Percentiles rank a stretch among this genome's conserved stretches.
phyloP scores from a whole-genome alignment of 2,329 filamentous ascomycete genomes.

The Penicillium corylophilum region DNA sequence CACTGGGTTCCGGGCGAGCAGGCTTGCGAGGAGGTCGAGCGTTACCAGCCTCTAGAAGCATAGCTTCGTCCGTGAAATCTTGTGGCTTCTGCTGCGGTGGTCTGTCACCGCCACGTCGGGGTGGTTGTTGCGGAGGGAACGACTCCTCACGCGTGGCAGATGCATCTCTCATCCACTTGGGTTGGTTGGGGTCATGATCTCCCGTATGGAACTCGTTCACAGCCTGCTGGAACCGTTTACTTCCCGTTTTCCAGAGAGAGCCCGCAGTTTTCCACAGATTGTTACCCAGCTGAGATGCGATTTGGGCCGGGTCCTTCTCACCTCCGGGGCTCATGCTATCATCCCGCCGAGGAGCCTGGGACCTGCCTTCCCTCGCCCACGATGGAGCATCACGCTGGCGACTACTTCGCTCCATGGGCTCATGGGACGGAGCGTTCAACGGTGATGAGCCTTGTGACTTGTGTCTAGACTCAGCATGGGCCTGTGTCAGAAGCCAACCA shows the following conservation, averaged over 20 bases:
- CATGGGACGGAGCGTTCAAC: slow-evolving; percentile 16
- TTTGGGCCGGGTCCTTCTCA: slow-evolving; percentile 74
- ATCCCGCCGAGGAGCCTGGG: slow-evolving; percentile 24
- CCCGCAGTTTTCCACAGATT: slow-evolving; percentile 92
- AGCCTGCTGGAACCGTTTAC: slow-evolving; percentile 89
- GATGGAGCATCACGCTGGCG: slow-evolving; percentile 48
- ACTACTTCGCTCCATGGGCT: slow-evolving; percentile 27
- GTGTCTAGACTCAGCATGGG: slow-evolving; percentile 77
- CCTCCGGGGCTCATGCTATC: slow-evolving; percentile 42
- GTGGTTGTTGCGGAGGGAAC: slow-evolving; percentile 13
- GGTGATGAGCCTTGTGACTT: slow-evolving; percentile 51
- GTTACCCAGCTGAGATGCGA: slow-evolving; percentile 77
- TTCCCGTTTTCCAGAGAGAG: slow-evolving; percentile 89
- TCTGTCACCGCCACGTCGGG: slow-evolving; percentile 22
- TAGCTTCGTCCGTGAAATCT: slow-evolving; percentile 59
- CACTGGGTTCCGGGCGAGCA: slow-evolving; percentile 22
- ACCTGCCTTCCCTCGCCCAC: slow-evolving; percentile 61
- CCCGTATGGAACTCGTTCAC: slow-evolving; percentile 74
- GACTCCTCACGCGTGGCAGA: slow-evolving; percentile 32
- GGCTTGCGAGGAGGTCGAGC: slow-evolving; percentile 29
- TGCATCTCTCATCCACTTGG: slow-evolving; percentile 91
- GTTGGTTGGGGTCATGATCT: slow-evolving; percentile 74
- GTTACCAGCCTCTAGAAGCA: slow-evolving; percentile 35
- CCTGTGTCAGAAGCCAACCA: slow-evolving; percentile 85
- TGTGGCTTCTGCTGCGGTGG: slow-evolving; percentile 19